Percentiles rank a stretch among this genome's conserved stretches.
phyloP scores from a whole-genome alignment of 495 filamentous ascomycete genomes.

The Glutinoglossum americanum region DNA sequence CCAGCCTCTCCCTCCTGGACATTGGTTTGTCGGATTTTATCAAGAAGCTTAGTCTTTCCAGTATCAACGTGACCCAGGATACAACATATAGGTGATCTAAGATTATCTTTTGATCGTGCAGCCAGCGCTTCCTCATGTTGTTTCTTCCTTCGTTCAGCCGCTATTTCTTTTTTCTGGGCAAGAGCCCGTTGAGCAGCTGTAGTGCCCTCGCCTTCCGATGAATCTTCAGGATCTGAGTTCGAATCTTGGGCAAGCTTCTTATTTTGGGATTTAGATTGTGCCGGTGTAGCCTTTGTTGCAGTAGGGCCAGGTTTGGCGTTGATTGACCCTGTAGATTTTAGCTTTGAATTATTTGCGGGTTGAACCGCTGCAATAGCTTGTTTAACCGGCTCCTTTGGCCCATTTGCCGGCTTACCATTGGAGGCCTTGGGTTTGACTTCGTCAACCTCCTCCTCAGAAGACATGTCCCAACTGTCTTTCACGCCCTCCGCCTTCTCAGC shows the following conservation, averaged over 20 bases:
- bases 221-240: conserved; percentile 32
- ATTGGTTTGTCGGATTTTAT: conserved; percentile 97
- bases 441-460: conserved; percentile 64
- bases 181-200: conserved; percentile 46
- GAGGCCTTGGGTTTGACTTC: conserved; percentile 32
- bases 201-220: conserved; percentile 44
- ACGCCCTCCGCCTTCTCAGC: conserved; percentile 52
- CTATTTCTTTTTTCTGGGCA: conserved; percentile 63
- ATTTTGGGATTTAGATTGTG: neutral
- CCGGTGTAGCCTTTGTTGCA: neutral
- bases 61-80: conserved; percentile 99
- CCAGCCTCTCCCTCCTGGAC: conserved; percentile 98
- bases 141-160: conserved; percentile 70
- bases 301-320: conserved; percentile 5
- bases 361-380: neutral
- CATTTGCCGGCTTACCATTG: conserved; percentile 10
- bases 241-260: conserved; percentile 16
- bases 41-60: conserved; percentile 94
- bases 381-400: conserved; percentile 16
- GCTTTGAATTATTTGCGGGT: neutral
- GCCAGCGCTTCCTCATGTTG: conserved; percentile 80
- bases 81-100: conserved; percentile 96
- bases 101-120: conserved; percentile 78
- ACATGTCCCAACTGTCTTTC: conserved; percentile 88
- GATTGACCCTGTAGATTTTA: conserved; percentile 4